Evolutionary conservation across 805 yeast genomes (phyloP), one percentile per base, ranked within the genome.

Genomic region (Saitoella complicata): DNA sequence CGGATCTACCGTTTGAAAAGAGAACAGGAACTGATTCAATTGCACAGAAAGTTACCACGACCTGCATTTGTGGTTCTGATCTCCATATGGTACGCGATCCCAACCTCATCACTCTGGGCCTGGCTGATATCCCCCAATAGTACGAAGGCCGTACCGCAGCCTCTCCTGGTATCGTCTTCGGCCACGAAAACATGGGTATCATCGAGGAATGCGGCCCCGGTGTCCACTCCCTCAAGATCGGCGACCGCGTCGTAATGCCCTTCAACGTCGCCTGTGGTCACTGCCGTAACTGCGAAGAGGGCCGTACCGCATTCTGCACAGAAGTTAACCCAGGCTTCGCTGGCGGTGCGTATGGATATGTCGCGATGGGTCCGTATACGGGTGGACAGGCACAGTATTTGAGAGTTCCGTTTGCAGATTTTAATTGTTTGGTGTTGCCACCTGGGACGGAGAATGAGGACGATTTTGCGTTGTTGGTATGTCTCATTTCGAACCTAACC

Each of bases 371-470:
- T 37, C 76, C 74, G 0, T 59, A 73, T 31, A 70, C 73, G 49
- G 80, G 80, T 3, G 77, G 75, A 1, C 80, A 75, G 52, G 79
- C 80, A 1, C 78, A 75, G 55, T 75, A 67, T 51, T 73, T 73
- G 10, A 57, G 75, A 29, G 68, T 75, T 13, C 80, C 80, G 6
- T 66, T 59, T 48, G 80, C 80, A 4, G 71, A 66, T 39, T 59
- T 69, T 7, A 71, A 75, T 1, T 60, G 74, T 51, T 64, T 65
- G 21, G 21, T 21, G 21, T 21, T 21, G 21, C 21, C 21, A 4
- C 21, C 21, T 21, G 21, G 21, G 21, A 21, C 4, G 4, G 21
- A 21, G 21, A 21, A 21, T 21, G 21, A 21, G 21, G 21, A 21
- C 4, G 21, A 21, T 21, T 21, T 21, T 21, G 21, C 21, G 21